Conservation (phyloP, 345 rosid genomes). For the Eucalyptus marginata region DNA sequence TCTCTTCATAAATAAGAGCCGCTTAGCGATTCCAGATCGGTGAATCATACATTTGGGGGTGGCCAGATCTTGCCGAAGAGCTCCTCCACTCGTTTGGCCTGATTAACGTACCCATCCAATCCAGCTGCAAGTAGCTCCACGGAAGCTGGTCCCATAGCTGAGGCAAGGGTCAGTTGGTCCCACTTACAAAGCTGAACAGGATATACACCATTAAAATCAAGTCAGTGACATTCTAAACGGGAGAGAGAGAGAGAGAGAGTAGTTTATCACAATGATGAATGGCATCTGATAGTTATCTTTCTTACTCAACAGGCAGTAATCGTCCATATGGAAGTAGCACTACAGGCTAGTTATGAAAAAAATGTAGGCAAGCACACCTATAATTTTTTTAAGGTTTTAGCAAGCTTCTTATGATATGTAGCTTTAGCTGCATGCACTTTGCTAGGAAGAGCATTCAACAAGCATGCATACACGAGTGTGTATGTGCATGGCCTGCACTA, state of each 20-base stretch:
- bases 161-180: conserved; percentile 80
- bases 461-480: neutral
- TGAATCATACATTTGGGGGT: conserved; percentile 68
- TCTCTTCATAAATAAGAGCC: conserved; percentile 7
- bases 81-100: conserved; percentile 70
- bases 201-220: neutral
- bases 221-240: neutral
- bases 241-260: neutral
- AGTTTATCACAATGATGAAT: neutral
- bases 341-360: neutral
- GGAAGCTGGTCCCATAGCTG: conserved; percentile 88
- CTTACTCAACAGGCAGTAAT: neutral
- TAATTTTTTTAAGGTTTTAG: neutral
- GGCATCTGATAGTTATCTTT: neutral
- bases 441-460: neutral
- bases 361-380: neutral
- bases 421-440: neutral
- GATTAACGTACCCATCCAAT: conserved; percentile 61
- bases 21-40: neutral
- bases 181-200: conserved; percentile 50
- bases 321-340: neutral
- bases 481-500: neutral
- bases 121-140: conserved; percentile 81
- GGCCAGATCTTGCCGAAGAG: conserved; percentile 92
- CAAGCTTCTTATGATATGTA: neutral